Conservation (phyloP, 192 early-diverging fungal genomes). For the Entrophospora sp. region DNA sequence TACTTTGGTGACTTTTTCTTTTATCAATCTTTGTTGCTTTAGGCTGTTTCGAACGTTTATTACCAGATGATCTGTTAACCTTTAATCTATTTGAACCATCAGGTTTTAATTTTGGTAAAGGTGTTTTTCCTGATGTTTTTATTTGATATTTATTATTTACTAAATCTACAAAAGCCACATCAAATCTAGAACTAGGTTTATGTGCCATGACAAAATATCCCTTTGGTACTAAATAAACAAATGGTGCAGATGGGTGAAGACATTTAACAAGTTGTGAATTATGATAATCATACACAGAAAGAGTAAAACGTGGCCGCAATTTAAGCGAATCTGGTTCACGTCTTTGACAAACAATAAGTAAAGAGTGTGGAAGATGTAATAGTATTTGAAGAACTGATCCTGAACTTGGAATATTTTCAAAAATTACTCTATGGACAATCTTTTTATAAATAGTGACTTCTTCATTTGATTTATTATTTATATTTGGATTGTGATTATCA, state of each 20-base stretch:
- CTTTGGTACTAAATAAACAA: not conserved
- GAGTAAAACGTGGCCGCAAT: not conserved
- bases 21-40: not conserved
- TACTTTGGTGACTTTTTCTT: not conserved
- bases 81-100: not conserved
- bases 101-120: not conserved
- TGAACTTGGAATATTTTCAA: not conserved
- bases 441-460: not conserved
- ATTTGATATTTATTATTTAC: not conserved
- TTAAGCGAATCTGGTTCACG: not conserved
- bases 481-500: not conserved
- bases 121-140: not conserved
- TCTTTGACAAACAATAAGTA: not conserved
- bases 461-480: no score
- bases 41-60: not conserved
- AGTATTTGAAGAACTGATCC: not conserved
- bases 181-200: not conserved
- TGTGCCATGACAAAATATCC: not conserved
- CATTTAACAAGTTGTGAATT: not conserved
- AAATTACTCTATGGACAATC: not conserved
- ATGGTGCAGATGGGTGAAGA: not conserved
- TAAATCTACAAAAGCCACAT: not conserved
- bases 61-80: not conserved
- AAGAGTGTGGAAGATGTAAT: not conserved
- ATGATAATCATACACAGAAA: not conserved